Percentiles rank a stretch among this genome's conserved stretches.
phyloP scores from a whole-genome alignment of 2,329 filamentous ascomycete species.

The Calonectria montana region DNA sequence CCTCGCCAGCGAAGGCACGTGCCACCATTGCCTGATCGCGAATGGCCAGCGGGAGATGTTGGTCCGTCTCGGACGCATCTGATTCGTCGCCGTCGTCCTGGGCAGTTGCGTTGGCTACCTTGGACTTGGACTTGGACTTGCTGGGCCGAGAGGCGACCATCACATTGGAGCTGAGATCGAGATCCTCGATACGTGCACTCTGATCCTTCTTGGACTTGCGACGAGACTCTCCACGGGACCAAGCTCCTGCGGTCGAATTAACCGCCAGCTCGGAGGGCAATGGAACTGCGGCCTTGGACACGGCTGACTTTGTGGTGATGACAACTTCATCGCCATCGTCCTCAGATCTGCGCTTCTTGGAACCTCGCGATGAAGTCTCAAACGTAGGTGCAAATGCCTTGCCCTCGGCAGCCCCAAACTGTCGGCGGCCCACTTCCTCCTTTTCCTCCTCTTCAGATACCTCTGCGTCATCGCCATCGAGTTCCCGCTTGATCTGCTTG shows the following conservation, averaged over 20 bases:
- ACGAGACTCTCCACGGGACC: conserved; percentile 53
- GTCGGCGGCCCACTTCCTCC: conserved; percentile 74
- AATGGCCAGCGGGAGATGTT: conserved; percentile 67
- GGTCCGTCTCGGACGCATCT: conserved; percentile 57
- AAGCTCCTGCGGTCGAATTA: conserved; percentile 51
- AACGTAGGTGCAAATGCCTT: conserved; percentile 47
- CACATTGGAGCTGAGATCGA: conserved; percentile 54
- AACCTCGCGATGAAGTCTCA: conserved; percentile 42
- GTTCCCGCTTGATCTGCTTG: conserved; percentile 75
- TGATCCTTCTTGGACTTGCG: conserved; percentile 53
- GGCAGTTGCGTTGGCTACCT: conserved; percentile 19
- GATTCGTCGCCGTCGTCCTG: conserved; percentile 47
- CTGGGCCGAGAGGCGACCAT: conserved; percentile 45
- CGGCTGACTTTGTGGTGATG: conserved; percentile 40
- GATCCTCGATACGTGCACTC: conserved; percentile 47
- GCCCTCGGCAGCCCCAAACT: conserved; percentile 67
- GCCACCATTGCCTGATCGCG: conserved; percentile 77
- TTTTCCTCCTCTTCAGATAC: conserved; percentile 64
- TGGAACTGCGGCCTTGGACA: conserved; percentile 13
- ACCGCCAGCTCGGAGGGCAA: conserved; percentile 30
- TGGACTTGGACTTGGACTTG: conserved; percentile 45
- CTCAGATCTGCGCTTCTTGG: conserved; percentile 44
- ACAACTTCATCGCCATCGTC: conserved; percentile 42
- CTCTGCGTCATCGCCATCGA: conserved; percentile 70
- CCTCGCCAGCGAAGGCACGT: conserved; percentile 88